phyloP scores from a whole-genome alignment of 306 rosid species.

The Vicia villosa region DNA sequence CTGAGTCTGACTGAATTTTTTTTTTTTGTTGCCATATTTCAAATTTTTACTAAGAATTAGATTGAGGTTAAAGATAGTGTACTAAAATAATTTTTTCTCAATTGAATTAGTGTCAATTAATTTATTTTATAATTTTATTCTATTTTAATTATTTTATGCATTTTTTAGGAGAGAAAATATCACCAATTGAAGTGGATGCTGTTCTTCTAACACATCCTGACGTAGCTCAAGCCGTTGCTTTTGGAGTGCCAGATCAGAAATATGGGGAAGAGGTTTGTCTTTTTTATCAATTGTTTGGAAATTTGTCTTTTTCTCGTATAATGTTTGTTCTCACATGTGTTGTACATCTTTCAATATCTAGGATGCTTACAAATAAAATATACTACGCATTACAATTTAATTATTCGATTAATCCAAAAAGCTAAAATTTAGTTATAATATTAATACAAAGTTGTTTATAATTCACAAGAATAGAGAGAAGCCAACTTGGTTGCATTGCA shows the following conservation, averaged over 20 bases:
- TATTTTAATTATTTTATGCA: too few relatives aligned
- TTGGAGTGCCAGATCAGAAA: conserved; percentile 85
- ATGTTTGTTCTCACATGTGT: not conserved
- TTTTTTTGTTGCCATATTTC: too few relatives aligned
- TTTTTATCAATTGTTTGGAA: not conserved
- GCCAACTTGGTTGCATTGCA: not conserved
- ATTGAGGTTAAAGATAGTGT: too few relatives aligned
- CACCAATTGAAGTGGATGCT: conserved; percentile 91
- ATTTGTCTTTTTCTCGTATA: not conserved
- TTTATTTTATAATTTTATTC: not conserved
- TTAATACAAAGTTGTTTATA: not conserved
- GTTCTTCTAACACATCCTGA: conserved; percentile 73
- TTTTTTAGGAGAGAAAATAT: conserved; percentile 81
- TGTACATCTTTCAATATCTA: not conserved
- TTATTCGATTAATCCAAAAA: too few relatives aligned
- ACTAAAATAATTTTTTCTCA: too few relatives aligned
- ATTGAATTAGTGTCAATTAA: not conserved
- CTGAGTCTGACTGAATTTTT: too few relatives aligned
- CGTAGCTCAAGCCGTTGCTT: conserved; percentile 78
- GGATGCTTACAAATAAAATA: too few relatives aligned
- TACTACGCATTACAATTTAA: too few relatives aligned
- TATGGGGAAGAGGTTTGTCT: conserved; percentile 84
- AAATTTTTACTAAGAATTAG: too few relatives aligned
- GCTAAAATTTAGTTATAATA: too few relatives aligned
- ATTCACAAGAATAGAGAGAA: not conserved